Evolutionary conservation across 768 basidiomycete genomes (phyloP).

Genomic region (Trametes villosa): DNA sequence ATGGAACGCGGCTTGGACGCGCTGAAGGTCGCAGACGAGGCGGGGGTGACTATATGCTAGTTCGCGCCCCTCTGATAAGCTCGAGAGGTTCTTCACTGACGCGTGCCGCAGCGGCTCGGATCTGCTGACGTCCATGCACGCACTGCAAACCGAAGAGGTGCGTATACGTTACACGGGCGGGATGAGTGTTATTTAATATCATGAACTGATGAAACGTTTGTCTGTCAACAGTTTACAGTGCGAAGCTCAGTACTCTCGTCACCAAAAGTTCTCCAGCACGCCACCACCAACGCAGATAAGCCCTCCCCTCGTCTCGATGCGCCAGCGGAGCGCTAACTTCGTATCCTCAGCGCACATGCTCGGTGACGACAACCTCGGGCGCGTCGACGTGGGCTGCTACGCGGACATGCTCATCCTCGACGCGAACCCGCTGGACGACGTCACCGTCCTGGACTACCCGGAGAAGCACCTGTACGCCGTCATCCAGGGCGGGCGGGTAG

Average conservation of each 20-base stretch:
- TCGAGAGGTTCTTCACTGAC: background rate
- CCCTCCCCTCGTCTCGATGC: background rate
- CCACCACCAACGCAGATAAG: constrained; percentile 44
- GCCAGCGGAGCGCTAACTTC: too few species aligned
- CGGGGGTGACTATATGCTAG: constrained; percentile 46
- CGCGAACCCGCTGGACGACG: constrained; percentile 46
- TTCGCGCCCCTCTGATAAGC: constrained; percentile 26
- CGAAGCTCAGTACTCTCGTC: constrained; percentile 41
- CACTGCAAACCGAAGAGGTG: constrained; percentile 57
- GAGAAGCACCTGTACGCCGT: constrained; percentile 43
- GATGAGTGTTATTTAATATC: too few species aligned
- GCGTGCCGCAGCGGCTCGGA: constrained; percentile 25
- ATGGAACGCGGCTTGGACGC: constrained; percentile 46
- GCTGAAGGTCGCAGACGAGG: constrained; percentile 45
- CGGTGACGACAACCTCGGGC: constrained; percentile 40
- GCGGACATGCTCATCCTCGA: constrained; percentile 48
- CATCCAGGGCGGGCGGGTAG: constrained; percentile 42
- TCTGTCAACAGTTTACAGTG: constrained; percentile 38
- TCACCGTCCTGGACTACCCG: constrained; percentile 46
- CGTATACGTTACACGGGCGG: background rate
- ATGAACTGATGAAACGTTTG: background rate
- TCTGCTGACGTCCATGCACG: constrained; percentile 64
- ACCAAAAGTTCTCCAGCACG: constrained; percentile 42
- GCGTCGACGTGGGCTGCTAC: constrained; percentile 39
- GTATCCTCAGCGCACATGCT: constrained; percentile 38